Evolutionary conservation across 345 rosid genomes (phyloP).

Genomic region (Passiflora organensis): DNA sequence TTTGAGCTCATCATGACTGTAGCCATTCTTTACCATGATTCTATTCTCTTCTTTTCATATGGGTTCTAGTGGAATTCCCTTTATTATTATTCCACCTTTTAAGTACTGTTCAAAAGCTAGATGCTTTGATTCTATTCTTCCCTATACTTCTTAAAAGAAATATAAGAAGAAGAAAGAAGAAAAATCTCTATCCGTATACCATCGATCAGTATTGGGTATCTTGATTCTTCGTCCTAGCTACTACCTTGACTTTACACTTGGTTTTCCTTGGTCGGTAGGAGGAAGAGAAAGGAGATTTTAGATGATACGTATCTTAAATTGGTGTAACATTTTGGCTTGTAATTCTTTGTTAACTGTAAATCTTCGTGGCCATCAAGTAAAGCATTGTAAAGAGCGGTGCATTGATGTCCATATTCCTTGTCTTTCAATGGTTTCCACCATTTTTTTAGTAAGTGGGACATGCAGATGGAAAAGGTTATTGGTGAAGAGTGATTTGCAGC

Average conservation of each 20-base stretch:
- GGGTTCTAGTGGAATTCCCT: slow-evolving; percentile 36
- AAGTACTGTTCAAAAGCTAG: slow-evolving; percentile 11
- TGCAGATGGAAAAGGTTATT: slow-evolving; percentile 8
- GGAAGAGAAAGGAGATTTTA: neutral
- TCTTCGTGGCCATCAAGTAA: slow-evolving; percentile 9
- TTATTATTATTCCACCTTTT: slow-evolving; percentile 26
- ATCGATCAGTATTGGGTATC: neutral
- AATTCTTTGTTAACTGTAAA: slow-evolving; percentile 8
- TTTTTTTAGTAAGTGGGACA: neutral
- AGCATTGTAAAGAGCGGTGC: neutral
- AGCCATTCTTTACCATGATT: slow-evolving; percentile 42
- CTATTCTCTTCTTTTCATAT: slow-evolving; percentile 50
- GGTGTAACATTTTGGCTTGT: slow-evolving; percentile 4
- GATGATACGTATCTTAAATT: slow-evolving; percentile 1
- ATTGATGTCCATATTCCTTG: neutral
- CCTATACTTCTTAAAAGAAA: too few species aligned
- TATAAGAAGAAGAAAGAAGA: too few species aligned
- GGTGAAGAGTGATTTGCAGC: slow-evolving; percentile 9
- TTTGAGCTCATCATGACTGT: slow-evolving; percentile 11
- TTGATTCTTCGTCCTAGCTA: slow-evolving; percentile 6
- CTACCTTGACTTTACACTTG: slow-evolving; percentile 1
- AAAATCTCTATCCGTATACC: too few species aligned
- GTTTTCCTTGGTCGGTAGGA: slow-evolving; percentile 13
- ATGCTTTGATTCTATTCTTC: slow-evolving; percentile 30
- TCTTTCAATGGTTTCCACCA: neutral